Percentiles rank a stretch among this genome's conserved stretches.
Conservation (phyloP, 495 filamentous ascomycete species). For the Lasiosphaeria miniovina region DNA sequence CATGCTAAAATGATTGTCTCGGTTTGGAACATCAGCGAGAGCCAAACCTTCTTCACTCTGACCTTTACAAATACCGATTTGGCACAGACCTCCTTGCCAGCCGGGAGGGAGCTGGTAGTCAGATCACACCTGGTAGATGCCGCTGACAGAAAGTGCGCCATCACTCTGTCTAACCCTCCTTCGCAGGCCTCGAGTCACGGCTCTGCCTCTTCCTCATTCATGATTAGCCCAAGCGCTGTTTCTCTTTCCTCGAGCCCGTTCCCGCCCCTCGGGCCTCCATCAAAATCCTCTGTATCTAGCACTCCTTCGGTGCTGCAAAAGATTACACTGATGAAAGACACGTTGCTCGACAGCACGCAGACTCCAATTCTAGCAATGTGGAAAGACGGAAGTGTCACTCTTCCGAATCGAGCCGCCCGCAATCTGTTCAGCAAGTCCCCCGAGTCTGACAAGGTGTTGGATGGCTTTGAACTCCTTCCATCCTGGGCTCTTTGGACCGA, state of each 20-base stretch:
- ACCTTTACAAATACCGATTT: constrained; percentile 57
- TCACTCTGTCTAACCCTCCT: constrained; percentile 35
- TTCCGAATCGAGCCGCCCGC: constrained; percentile 61
- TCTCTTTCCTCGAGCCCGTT: constrained; percentile 49
- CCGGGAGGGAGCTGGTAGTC: constrained; percentile 26
- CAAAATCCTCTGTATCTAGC: constrained; percentile 42
- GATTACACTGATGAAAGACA: constrained; percentile 65
- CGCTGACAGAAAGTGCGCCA: constrained; percentile 32
- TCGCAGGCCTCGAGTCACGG: constrained; percentile 42
- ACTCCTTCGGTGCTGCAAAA: constrained; percentile 61
- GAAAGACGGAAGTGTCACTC: constrained; percentile 63
- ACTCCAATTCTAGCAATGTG: constrained; percentile 69
- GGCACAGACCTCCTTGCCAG: constrained; percentile 19
- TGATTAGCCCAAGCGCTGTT: constrained; percentile 36
- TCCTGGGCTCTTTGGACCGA: constrained; percentile 57
- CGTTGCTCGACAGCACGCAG: constrained; percentile 63
- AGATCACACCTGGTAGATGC: constrained; percentile 33
- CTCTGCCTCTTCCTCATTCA: constrained; percentile 36
- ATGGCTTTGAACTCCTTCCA: constrained; percentile 52
- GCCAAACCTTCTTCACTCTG: constrained; percentile 58
- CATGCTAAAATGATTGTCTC: constrained; percentile 66
- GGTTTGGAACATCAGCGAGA: constrained; percentile 56
- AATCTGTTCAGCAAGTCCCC: constrained; percentile 45
- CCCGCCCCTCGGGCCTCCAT: constrained; percentile 58
- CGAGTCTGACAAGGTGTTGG: constrained; percentile 38